Conservation (phyloP, 805 yeast genomes). For the Clavispora carvajalis region DNA sequence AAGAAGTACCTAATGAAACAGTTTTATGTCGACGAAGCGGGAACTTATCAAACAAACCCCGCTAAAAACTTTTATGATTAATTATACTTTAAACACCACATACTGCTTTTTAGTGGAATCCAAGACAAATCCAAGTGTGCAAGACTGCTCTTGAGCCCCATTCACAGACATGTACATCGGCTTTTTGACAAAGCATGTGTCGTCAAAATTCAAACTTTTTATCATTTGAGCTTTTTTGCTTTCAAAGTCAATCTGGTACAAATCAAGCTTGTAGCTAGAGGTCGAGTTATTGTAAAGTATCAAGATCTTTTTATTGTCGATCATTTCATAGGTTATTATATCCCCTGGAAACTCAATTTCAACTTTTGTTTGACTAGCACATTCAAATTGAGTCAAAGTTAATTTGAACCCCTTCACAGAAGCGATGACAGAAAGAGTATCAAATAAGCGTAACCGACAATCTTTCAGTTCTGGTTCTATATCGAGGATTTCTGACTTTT, state of each 20-base stretch:
- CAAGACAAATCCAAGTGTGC: constrained; percentile 32
- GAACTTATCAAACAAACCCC: constrained; percentile 18
- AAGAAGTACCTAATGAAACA: constrained; percentile 27
- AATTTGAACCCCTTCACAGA: constrained; percentile 2
- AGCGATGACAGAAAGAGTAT: background rate
- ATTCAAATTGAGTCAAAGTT: constrained; percentile 2
- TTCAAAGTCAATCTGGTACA: constrained; percentile 1
- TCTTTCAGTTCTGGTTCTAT: constrained; percentile 2
- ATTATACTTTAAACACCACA: constrained; percentile 33
- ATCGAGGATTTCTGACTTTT: constrained; percentile 8
- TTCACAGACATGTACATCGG: constrained; percentile 32
- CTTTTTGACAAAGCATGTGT: constrained; percentile 8
- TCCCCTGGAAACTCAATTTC: constrained; percentile 5
- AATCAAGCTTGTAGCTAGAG: constrained; percentile 1
- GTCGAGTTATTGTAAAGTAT: background rate
- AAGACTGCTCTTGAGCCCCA: constrained; percentile 13
- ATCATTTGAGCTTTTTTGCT: constrained; percentile 5
- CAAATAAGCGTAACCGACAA: constrained; percentile 2
- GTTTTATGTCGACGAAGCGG: constrained; percentile 20
- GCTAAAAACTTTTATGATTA: constrained; percentile 24
- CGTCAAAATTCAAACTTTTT: constrained; percentile 9
- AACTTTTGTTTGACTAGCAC: background rate
- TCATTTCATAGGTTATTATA: constrained; percentile 5
- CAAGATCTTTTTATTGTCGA: constrained; percentile 1
- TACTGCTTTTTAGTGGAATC: constrained; percentile 38